Evolutionary conservation across 169 alveolate species (phyloP).

Genomic region (Perkinsus chesapeaki): DNA sequence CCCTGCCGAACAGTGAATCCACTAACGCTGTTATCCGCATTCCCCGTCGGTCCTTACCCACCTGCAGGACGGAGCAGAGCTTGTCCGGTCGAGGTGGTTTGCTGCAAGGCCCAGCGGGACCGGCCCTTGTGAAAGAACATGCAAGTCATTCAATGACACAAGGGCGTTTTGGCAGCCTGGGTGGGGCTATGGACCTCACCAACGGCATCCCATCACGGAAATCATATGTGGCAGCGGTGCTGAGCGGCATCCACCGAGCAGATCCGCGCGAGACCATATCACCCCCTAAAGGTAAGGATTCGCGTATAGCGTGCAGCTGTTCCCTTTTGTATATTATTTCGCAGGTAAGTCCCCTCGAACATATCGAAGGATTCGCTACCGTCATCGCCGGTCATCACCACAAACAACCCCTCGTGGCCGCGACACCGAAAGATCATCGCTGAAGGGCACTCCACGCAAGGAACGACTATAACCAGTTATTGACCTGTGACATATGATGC

Average conservation of each 20-base stretch:
- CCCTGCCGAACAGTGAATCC: background rate
- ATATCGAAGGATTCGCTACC: background rate
- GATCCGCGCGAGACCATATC: background rate
- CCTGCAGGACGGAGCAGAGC: background rate
- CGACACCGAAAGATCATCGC: background rate
- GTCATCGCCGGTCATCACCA: background rate
- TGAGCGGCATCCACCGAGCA: background rate
- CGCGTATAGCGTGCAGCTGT: background rate
- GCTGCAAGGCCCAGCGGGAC: background rate
- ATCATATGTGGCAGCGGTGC: background rate
- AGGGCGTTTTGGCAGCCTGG: background rate
- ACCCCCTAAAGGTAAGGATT: background rate
- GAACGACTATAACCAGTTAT: background rate
- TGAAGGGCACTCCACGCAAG: background rate
- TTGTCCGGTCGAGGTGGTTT: background rate
- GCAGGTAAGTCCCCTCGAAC: background rate
- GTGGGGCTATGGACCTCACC: background rate
- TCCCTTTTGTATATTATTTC: background rate
- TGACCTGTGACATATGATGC: background rate
- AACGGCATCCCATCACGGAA: background rate
- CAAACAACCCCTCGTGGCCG: background rate
- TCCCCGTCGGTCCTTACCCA: background rate
- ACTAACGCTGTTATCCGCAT: background rate
- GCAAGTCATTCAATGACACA: background rate
- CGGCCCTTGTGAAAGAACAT: background rate